Evolutionary conservation across 441 rosid species (phyloP).

Genomic region (Erysimum pusillum): DNA sequence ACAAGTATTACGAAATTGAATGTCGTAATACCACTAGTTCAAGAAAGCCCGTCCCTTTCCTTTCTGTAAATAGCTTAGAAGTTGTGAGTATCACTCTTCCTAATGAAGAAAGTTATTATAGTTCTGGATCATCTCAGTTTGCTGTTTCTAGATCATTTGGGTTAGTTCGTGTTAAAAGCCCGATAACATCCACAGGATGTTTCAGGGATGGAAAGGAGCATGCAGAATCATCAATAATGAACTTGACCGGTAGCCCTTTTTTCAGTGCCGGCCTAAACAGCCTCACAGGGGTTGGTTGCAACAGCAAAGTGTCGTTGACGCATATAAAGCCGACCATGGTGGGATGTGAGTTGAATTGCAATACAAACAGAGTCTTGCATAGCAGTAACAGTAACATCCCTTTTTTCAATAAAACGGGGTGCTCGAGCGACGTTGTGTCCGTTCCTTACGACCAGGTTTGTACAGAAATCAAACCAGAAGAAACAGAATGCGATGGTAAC

Average conservation of each 20-base stretch:
- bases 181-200: constrained; percentile 38
- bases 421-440: not conserved
- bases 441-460: not conserved
- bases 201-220: not conserved
- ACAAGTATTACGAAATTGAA: constrained; percentile 36
- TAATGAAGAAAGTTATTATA: too few relatives aligned
- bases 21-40: constrained; percentile 24
- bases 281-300: constrained; percentile 48
- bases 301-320: constrained; percentile 38
- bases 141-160: not conserved
- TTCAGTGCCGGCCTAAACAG: not conserved
- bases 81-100: constrained; percentile 26
- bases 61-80: constrained; percentile 29
- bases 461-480: not conserved
- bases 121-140: not conserved
- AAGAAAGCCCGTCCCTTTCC: constrained; percentile 19
- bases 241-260: constrained; percentile 43
- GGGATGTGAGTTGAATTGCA: constrained; percentile 44
- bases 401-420: not conserved
- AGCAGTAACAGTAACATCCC: constrained; percentile 11
- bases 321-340: constrained; percentile 28
- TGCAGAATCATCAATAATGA: not conserved
- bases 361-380: too few relatives aligned
- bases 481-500: constrained; percentile 15
- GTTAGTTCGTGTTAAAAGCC: constrained; percentile 26